Evolutionary conservation across 176 grass and related monocot genomes (phyloP).

Genomic region (Saccharum officinarum): DNA sequence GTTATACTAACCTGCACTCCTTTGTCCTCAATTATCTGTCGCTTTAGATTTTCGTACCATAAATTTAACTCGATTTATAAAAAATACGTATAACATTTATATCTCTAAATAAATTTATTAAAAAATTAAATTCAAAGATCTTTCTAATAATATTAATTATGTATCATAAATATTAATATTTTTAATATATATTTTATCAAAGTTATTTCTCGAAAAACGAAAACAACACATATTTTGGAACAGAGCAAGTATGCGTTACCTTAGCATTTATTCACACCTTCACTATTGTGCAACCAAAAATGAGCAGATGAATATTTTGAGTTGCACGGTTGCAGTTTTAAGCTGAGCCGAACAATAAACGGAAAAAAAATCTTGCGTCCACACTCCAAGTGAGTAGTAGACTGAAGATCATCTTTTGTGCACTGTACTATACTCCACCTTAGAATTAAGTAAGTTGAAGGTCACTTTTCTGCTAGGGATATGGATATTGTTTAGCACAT

Average conservation of each 20-base stretch:
- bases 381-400: background rate
- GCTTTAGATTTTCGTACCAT: too few relatives aligned
- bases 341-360: background rate
- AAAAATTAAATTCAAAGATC: too few relatives aligned
- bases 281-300: background rate
- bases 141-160: too few relatives aligned
- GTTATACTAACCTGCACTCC: background rate
- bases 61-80: too few relatives aligned
- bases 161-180: too few relatives aligned
- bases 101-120: too few relatives aligned
- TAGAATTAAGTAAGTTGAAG: slow-evolving; percentile 5
- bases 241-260: too few relatives aligned
- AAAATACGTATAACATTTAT: too few relatives aligned
- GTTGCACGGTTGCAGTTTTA: background rate
- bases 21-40: too few relatives aligned
- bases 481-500: background rate
- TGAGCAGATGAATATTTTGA: background rate
- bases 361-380: background rate
- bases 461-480: background rate
- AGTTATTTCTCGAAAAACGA: too few relatives aligned
- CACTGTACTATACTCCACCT: background rate
- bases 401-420: background rate
- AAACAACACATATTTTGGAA: too few relatives aligned
- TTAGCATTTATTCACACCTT: background rate
- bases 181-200: too few relatives aligned